Conservation (phyloP, 495 filamentous ascomycete species). For the Talaromyces stipitatus region DNA sequence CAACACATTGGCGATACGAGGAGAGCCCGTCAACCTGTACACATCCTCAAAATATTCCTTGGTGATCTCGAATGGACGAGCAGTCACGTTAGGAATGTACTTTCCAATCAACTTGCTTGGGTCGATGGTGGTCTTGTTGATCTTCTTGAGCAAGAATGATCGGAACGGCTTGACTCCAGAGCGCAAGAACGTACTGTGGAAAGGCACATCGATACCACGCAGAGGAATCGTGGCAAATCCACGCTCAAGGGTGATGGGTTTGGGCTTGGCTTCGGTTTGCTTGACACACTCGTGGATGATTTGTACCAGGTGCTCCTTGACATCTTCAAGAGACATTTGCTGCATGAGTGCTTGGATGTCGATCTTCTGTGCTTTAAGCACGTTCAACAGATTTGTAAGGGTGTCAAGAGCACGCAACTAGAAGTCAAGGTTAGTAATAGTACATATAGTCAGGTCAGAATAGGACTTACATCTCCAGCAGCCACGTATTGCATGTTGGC, state of each 20-base stretch:
- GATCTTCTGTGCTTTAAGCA: constrained; percentile 88
- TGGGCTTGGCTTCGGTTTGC: constrained; percentile 79
- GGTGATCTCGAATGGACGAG: constrained; percentile 85
- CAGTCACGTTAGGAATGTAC: constrained; percentile 98
- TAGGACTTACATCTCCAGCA: constrained; percentile 65
- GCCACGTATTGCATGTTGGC: constrained; percentile 98
- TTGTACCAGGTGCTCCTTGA: constrained; percentile 74
- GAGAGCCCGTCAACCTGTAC: constrained; percentile 85
- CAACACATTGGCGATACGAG: constrained; percentile 81
- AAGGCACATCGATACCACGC: constrained; percentile 94
- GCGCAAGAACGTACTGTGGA: constrained; percentile 96
- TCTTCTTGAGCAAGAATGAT: constrained; percentile 96
- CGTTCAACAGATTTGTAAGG: constrained; percentile 86
- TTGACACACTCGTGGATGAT: constrained; percentile 81
- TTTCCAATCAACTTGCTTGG: constrained; percentile 93
- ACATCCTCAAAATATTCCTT: constrained; percentile 99
- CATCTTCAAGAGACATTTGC: constrained; percentile 70
- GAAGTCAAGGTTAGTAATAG: constrained; percentile 20
- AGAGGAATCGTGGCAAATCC: constrained; percentile 97
- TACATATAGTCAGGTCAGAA: neutral
- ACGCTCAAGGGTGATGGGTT: constrained; percentile 79
- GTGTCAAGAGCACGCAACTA: constrained; percentile 86
- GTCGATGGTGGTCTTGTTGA: constrained; percentile 96
- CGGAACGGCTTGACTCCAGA: constrained; percentile 98
- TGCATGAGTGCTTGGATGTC: constrained; percentile 90